Conservation (phyloP, 768 basidiomycete species). For the Lactarius sanguifluus region DNA sequence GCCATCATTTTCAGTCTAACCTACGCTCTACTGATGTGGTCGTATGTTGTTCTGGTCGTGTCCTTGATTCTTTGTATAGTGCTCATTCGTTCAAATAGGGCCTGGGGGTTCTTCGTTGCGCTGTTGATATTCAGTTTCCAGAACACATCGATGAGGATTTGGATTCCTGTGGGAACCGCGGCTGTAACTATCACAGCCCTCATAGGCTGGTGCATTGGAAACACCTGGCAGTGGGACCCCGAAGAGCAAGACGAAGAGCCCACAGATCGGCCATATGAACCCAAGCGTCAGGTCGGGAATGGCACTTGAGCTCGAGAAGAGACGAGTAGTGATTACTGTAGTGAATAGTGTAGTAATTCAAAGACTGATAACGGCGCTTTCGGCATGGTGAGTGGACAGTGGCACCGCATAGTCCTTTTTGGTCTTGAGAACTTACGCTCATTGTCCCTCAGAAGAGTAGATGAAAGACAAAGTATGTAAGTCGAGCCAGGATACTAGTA, state of each 20-base stretch:
- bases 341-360: too few species aligned
- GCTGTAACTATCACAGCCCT: neutral
- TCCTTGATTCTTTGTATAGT: neutral
- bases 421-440: neutral
- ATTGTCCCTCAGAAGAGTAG: neutral
- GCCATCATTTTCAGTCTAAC: conserved; percentile 56
- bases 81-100: conserved; percentile 33
- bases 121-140: conserved; percentile 31
- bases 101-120: conserved; percentile 42
- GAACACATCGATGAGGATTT: neutral
- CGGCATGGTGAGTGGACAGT: neutral
- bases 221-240: conserved; percentile 14
- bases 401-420: neutral
- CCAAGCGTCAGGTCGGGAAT: neutral
- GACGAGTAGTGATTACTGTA: neutral
- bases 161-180: neutral
- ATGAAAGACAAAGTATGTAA: neutral
- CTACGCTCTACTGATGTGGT: conserved; percentile 58
- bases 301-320: neutral
- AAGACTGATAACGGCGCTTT: neutral
- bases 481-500: neutral
- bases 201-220: conserved; percentile 11
- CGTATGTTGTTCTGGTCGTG: conserved; percentile 40
- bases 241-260: neutral
- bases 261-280: neutral